These are phyloP conservation scores for Nicotiana benthamiana DNA, from an alignment of 257 asterid genomes.

Conservation along the genomic window DNA sequence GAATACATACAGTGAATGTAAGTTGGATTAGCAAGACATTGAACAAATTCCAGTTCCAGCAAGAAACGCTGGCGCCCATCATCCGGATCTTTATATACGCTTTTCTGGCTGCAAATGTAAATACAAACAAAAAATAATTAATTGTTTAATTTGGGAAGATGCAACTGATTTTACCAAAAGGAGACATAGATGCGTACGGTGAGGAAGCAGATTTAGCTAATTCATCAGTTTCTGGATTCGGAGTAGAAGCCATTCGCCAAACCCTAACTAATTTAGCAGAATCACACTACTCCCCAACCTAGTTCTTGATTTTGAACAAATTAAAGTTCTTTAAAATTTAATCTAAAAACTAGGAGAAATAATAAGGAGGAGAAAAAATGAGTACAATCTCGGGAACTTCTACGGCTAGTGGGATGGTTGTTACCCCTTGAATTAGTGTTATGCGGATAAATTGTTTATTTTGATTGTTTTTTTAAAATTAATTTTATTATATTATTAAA, in stretches of 20 bases:
- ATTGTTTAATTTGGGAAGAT: not conserved
- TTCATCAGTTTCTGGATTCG: slow-evolving; percentile 34
- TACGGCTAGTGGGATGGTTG: no score
- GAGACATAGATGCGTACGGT: slow-evolving; percentile 23
- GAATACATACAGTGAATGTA: slow-evolving; percentile 55
- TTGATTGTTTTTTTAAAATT: no score
- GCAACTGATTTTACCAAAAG: not conserved
- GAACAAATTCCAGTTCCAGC: slow-evolving; percentile 88
- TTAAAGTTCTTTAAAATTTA: no score
- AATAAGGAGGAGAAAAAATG: no score
- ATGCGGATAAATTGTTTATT: no score
- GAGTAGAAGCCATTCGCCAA: slow-evolving; percentile 14
- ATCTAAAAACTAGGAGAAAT: no score
- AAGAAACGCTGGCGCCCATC: slow-evolving; percentile 91
- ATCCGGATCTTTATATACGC: slow-evolving; percentile 69
- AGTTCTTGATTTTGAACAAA: no score
- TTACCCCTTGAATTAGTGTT: no score
- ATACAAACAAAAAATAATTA: not conserved
- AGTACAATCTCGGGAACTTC: no score
- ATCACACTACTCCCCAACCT: no score
- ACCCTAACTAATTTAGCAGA: not conserved
- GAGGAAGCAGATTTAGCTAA: slow-evolving; percentile 15
- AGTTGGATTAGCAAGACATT: slow-evolving; percentile 88
- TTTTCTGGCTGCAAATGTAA: slow-evolving; percentile 36
- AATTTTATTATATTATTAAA: no score